Percentiles rank a stretch among this genome's conserved stretches.
Evolutionary conservation across 768 basidiomycete species (phyloP).

Genomic region (Pleurotus eryngii): DNA sequence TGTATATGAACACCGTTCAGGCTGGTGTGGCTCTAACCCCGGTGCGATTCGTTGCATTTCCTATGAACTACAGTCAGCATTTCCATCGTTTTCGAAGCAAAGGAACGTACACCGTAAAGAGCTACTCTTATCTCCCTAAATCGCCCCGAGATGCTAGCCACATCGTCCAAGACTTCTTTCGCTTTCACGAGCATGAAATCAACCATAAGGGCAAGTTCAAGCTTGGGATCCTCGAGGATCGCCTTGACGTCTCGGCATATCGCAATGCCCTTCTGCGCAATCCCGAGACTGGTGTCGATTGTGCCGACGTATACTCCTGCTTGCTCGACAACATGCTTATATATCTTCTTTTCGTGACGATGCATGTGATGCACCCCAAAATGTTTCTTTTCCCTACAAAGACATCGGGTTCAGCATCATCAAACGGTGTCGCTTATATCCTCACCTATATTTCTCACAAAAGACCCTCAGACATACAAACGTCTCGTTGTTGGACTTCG

Average conservation of each 20-base stretch:
- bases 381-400: background rate
- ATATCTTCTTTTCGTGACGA: background rate
- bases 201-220: no score
- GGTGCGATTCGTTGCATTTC: background rate
- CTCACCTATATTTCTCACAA: conserved; percentile 2
- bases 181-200: background rate
- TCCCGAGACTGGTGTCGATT: background rate
- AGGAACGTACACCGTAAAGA: background rate
- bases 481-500: conserved; percentile 1
- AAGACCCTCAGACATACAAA: background rate
- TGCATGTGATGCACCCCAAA: background rate
- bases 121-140: background rate
- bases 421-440: background rate
- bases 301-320: background rate
- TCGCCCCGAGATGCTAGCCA: background rate
- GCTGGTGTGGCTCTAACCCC: no score
- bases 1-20: no score
- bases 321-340: background rate
- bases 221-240: background rate
- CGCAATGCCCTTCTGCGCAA: background rate
- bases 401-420: background rate
- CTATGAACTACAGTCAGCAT: background rate
- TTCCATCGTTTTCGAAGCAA: no score
- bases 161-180: background rate
- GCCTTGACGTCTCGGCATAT: background rate